These are phyloP conservation scores for Eucalyptus decipiens DNA, from an alignment of 345 rosid genomes.

Conservation along the genomic window DNA sequence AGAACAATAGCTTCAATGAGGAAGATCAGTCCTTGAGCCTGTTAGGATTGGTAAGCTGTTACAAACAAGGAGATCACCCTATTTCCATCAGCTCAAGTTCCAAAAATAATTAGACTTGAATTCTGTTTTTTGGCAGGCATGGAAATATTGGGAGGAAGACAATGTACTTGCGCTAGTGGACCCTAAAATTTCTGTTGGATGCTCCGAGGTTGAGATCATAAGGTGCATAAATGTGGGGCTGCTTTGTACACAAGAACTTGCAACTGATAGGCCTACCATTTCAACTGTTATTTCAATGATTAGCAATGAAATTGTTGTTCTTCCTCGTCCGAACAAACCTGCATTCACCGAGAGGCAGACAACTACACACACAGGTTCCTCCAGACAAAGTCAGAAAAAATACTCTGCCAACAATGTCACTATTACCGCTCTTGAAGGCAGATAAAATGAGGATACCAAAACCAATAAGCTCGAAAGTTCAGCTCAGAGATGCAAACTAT, in stretches of 20 bases:
- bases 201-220: background rate
- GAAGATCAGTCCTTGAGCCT: conserved; percentile 13
- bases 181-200: background rate
- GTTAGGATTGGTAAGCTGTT: conserved; percentile 18
- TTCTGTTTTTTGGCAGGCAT: background rate
- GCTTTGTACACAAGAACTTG: conserved; percentile 10
- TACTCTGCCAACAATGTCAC: background rate
- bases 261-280: conserved; percentile 11
- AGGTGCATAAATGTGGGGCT: conserved; percentile 9
- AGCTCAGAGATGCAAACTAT: background rate
- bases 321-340: background rate
- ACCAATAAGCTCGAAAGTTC: background rate
- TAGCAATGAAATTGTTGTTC: background rate
- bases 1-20: conserved; percentile 7
- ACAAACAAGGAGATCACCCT: background rate
- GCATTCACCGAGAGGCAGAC: background rate
- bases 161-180: background rate
- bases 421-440: background rate
- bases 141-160: conserved; percentile 9
- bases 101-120: background rate
- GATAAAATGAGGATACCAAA: background rate
- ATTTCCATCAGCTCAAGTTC: background rate
- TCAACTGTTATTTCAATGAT: conserved; percentile 14
- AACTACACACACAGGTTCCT: background rate
- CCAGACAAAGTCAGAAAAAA: background rate